A percentile compares a stretch with the other conserved stretches of the same genome.
phyloP scores from a whole-genome alignment of 2,329 filamentous ascomycete genomes.

The Pochonia chlamydosporia region DNA sequence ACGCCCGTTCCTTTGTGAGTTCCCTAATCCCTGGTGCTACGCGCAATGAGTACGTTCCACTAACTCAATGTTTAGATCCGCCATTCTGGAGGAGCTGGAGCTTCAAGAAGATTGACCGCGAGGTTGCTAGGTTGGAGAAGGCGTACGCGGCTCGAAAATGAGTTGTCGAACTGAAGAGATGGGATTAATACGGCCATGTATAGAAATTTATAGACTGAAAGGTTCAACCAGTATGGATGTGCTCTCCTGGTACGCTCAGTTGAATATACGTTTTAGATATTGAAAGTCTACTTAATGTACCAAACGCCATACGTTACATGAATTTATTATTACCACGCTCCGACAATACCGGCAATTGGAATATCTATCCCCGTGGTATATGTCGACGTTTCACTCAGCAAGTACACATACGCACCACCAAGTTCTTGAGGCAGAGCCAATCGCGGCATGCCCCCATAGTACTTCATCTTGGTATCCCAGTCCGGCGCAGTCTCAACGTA shows the following conservation, averaged over 20 bases:
- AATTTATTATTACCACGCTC: conserved; percentile 7
- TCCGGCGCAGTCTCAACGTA: conserved; percentile 29
- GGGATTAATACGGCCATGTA: too few relatives aligned
- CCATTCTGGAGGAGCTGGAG: conserved; percentile 26
- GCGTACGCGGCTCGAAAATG: too few relatives aligned
- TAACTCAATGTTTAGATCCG: conserved; percentile 20
- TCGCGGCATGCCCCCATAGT: conserved; percentile 49
- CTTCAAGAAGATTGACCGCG: conserved; percentile 34
- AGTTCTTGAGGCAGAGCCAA: conserved; percentile 45
- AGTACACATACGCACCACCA: conserved; percentile 50
- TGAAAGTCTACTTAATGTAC: too few relatives aligned
- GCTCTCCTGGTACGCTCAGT: too few relatives aligned
- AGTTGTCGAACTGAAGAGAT: too few relatives aligned
- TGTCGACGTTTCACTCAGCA: conserved; percentile 41
- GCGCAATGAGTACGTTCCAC: conserved; percentile 11
- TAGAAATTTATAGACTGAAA: too few relatives aligned
- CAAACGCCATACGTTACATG: too few relatives aligned
- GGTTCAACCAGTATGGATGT: too few relatives aligned
- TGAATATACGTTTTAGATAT: too few relatives aligned
- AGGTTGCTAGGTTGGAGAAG: conserved; percentile 26
- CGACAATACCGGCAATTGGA: conserved; percentile 16
- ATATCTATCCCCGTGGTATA: conserved; percentile 31
- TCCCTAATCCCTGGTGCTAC: conserved; percentile 12
- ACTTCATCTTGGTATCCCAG: conserved; percentile 49
- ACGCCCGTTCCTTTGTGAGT: conserved; percentile 14